Conservation (phyloP, 129 eudicot species). For the Mikania micrantha region DNA sequence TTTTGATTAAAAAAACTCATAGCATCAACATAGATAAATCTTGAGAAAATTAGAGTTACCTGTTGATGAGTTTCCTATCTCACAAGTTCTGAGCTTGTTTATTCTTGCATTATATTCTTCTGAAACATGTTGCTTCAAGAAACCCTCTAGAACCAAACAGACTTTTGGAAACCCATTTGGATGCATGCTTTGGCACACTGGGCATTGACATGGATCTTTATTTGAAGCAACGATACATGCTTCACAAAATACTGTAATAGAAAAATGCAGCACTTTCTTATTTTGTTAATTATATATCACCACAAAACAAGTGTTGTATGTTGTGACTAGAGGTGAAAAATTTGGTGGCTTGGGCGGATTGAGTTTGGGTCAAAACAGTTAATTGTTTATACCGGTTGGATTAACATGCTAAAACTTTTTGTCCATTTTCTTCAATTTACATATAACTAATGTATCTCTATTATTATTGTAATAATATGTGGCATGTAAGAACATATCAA, state of each 20-base stretch:
- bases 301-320: not conserved
- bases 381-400: not conserved
- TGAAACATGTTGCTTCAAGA: conserved; percentile 45
- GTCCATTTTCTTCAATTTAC: not conserved
- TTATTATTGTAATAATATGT: not conserved
- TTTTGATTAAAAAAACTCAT: not conserved
- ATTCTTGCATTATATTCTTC: conserved; percentile 44
- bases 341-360: not conserved
- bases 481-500: not conserved
- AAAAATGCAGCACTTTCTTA: not conserved
- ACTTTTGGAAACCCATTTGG: conserved; percentile 55
- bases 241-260: conserved; percentile 50
- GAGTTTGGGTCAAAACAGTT: not conserved
- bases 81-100: not conserved
- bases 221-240: conserved; percentile 29
- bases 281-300: not conserved
- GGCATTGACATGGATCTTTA: conserved; percentile 36
- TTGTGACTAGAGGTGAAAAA: not conserved
- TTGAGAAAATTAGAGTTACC: conserved; percentile 11
- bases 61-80: conserved; percentile 21
- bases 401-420: not conserved
- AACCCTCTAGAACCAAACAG: conserved; percentile 45
- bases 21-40: not conserved
- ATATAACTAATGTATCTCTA: not conserved
- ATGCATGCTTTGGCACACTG: conserved; percentile 43